Evolutionary conservation across 257 asterid genomes (phyloP), one percentile per base, ranked within the genome.

Genomic region (Hygrophila difformis): DNA sequence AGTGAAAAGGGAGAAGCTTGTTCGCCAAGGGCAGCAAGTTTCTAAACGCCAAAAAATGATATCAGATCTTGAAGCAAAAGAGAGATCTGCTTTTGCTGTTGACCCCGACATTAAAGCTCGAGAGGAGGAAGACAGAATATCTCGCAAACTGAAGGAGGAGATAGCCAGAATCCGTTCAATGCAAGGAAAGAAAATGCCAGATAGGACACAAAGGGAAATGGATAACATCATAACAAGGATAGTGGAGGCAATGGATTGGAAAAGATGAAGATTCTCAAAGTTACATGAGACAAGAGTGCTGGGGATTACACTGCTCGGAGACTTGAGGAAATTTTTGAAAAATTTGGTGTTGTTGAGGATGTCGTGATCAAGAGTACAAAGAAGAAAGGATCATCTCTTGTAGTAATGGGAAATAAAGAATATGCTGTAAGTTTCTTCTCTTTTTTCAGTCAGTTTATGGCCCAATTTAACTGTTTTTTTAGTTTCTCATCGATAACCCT

Each of bases 251-350:
- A 17, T 18, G 69, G 47, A 22, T 50, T 73, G 58, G 94, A 85
- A 37, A 85, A 70, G 66, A 85, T 64, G 42, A 89, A 79, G 65
- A 60, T 79, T 39, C 93, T 89, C 42, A 89, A 82, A 68, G 93
- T 89, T 34, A 75, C 94, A 1, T 89, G 96, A 94, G 94, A 85
- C 65, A 85, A 75, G 74, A 39, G 31, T 1, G 92, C 87, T n/a
- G 75, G 48, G 51, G 93, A 64, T 51, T 89, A 89, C 55, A 71
- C 82, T 9, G 78, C 86, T 2, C 72, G 64, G 51, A 69, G 70
- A 45, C 75, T 89, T 36, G 59, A 54, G 35, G 93, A 79, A 43
- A 53, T 89, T 36, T 89, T 89, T 47, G 71, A 56, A 45, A 51
- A 70, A 51, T 82, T 89, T 62, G 98, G 98, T 18, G 49, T 13